phyloP scores from a whole-genome alignment of 2,329 filamentous ascomycete genomes.

The Dendrostoma leiphaemia region DNA sequence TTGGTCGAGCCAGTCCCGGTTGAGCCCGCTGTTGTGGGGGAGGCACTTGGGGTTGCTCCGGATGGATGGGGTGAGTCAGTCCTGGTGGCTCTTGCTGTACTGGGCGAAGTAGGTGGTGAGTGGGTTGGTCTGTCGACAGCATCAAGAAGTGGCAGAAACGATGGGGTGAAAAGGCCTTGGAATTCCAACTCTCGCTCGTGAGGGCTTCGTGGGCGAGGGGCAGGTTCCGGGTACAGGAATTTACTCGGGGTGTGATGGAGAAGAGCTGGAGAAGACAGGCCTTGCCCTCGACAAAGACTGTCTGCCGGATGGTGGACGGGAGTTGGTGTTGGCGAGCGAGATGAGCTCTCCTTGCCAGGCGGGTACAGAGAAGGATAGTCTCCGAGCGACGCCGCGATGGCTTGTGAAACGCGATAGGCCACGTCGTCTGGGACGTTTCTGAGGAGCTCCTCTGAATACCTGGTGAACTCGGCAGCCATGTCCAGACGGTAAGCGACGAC shows the following conservation, averaged over 20 bases:
- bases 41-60: no score
- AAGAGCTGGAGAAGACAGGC: slow-evolving; percentile 39
- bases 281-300: slow-evolving; percentile 23
- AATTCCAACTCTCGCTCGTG: slow-evolving; percentile 59
- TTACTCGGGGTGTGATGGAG: slow-evolving; percentile 36
- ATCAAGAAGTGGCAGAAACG: slow-evolving; percentile 61
- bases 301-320: slow-evolving; percentile 14
- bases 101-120: slow-evolving; percentile 21
- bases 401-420: slow-evolving; percentile 43
- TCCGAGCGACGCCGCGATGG: slow-evolving; percentile 42
- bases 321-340: slow-evolving; percentile 8
- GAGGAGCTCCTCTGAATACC: slow-evolving; percentile 51
- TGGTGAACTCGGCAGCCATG: slow-evolving; percentile 56
- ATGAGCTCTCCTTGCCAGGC: slow-evolving; percentile 6
- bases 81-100: slow-evolving; percentile 18
- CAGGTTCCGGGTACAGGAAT: slow-evolving; percentile 34
- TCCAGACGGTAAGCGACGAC: slow-evolving; percentile 56
- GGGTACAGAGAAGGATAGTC: slow-evolving; percentile 43
- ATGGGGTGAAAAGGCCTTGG: slow-evolving; percentile 61
- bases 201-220: slow-evolving; percentile 29
- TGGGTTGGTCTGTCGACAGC: slow-evolving; percentile 30
- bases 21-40: no score
- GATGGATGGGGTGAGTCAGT: slow-evolving; percentile 12
- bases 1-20: slow-evolving; percentile 19
- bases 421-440: slow-evolving; percentile 44